Conservation (phyloP, 1,139 yeast genomes). For the Candida buenavistaensis region DNA sequence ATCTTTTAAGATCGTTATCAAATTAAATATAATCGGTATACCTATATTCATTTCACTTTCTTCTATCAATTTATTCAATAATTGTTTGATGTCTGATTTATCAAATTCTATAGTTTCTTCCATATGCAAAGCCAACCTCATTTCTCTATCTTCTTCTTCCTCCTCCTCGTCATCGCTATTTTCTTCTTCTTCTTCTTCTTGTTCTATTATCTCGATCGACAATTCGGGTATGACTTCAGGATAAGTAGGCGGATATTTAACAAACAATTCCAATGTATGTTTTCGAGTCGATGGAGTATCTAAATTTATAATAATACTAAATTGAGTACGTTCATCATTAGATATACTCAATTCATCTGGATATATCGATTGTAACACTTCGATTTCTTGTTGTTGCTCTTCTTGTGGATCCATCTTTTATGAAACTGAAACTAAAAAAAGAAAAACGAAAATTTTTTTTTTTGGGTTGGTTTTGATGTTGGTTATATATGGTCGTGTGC, state of each 20-base stretch:
- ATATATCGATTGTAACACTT: slow-evolving; percentile 83
- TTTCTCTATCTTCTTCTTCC: slow-evolving; percentile 14
- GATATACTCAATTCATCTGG: slow-evolving; percentile 74
- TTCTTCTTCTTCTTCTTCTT: slow-evolving; percentile 27
- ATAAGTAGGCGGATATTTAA: slow-evolving; percentile 68
- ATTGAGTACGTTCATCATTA: slow-evolving; percentile 45
- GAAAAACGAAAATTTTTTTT: slow-evolving; percentile 1
- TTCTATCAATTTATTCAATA: slow-evolving; percentile 44
- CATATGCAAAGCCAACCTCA: slow-evolving; percentile 27
- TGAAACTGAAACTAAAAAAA: too few species aligned
- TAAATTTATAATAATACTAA: slow-evolving; percentile 46
- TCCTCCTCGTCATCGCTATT: slow-evolving; percentile 31
- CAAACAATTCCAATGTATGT: slow-evolving; percentile 52
- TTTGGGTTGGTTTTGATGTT: background rate
- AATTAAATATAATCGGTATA: slow-evolving; percentile 82
- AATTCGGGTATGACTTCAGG: slow-evolving; percentile 70
- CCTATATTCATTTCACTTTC: slow-evolving; percentile 82
- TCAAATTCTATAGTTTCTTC: slow-evolving; percentile 58
- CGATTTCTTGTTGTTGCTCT: slow-evolving; percentile 79
- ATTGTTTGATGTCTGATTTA: slow-evolving; percentile 40
- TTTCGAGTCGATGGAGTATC: slow-evolving; percentile 61
- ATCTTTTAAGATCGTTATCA: slow-evolving; percentile 77
- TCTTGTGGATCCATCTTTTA: slow-evolving; percentile 63
- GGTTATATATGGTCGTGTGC: too few species aligned
- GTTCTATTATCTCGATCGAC: slow-evolving; percentile 38